Percentiles rank a stretch among this genome's conserved stretches.
Conservation (phyloP, 306 rosid species). For the Erythrophleum fordii region DNA sequence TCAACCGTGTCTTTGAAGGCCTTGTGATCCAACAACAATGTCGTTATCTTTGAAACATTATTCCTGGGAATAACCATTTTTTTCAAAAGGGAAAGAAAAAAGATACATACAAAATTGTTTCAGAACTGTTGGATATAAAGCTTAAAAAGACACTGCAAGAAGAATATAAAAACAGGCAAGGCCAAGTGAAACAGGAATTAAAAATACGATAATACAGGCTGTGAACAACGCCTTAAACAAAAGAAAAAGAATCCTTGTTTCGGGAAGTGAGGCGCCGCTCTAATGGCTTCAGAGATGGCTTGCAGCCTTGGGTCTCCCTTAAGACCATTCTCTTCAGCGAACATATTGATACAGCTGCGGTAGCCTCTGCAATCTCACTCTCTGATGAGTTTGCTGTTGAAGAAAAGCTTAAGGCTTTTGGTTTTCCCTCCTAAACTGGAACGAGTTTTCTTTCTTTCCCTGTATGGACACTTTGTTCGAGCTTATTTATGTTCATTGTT, state of each 20-base stretch:
- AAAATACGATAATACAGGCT: not conserved
- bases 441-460: not conserved
- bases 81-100: not conserved
- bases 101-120: not conserved
- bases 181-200: not conserved
- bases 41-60: constrained; percentile 98
- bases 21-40: constrained; percentile 97
- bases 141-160: constrained; percentile 12
- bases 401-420: constrained; percentile 21
- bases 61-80: constrained; percentile 66
- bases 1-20: constrained; percentile 92
- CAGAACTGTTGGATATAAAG: constrained; percentile 29
- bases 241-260: constrained; percentile 54
- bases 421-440: constrained; percentile 41
- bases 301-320: constrained; percentile 84
- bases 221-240: not conserved
- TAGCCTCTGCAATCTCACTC: not conserved
- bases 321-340: constrained; percentile 70
- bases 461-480: constrained; percentile 17
- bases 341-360: constrained; percentile 46
- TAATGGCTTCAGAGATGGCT: constrained; percentile 66
- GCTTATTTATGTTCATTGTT: constrained; percentile 48
- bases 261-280: constrained; percentile 80
- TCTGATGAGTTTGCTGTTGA: not conserved
- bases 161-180: not conserved